Evolutionary conservation across 768 basidiomycete species (phyloP), one percentile per base, ranked within the genome.

Genomic region (Phanerochaete carnosa): DNA sequence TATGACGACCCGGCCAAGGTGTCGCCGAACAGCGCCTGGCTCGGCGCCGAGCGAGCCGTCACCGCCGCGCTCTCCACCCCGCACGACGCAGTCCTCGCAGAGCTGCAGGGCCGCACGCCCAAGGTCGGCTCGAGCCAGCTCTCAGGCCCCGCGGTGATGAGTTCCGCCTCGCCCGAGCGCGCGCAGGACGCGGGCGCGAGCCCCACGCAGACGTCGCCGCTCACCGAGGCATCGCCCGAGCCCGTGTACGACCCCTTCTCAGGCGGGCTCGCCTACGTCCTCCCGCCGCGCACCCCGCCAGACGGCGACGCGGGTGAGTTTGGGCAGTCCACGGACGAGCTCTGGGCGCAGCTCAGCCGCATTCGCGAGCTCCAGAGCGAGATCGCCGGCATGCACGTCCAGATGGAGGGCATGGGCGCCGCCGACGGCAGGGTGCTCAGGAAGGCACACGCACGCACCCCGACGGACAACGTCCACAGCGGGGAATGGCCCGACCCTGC

Each of bases 321-420:
- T 56, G 70, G 70, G 49, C 59, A 37, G 55, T 68, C 51, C 62
- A 79, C 80, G 63, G 82, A 81, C 54, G 83, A 80, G 56, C 70
- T 89, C 52, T 92, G 90, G 90, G 67, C 80, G 0, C 85, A 87
- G 62, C 79, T 92, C 16, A 83, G 83, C 22, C 80, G 79, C 46
- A 86, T 92, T n/a, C 70, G 90, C 62, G 86, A 86, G 37, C 72
- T 92, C 30, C 89, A 92, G 70, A 83, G 81, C 57, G 83, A 89
- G 63, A 83, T 92, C 33, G 85, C 90, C 5, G 77, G 75, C 63
- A 83, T 89, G 81, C 90, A 92, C 68, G 73, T 86, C 11, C 83
- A 87, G 26, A 89, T 92, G 88, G 90, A 92, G 70, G 81, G 81
- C 43, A 79, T 88, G 49, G 84, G 85, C 1, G 64, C 73, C 60